These are phyloP conservation scores for Curvularia eragrostidis DNA, from an alignment of 2,329 filamentous ascomycete species.

Conservation along the genomic window DNA sequence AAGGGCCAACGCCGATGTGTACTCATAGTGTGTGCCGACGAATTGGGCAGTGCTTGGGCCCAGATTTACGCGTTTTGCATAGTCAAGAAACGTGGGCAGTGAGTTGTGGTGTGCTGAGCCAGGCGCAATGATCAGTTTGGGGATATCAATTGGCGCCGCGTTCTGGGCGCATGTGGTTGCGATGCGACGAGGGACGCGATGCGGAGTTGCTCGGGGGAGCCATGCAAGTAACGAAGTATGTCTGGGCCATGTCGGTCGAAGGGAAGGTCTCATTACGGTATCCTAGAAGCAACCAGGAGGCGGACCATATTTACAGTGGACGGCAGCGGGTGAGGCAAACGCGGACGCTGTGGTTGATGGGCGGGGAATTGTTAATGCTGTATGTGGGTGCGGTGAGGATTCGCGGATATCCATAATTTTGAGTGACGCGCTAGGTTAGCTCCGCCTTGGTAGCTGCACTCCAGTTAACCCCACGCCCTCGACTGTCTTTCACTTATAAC, in stretches of 20 bases:
- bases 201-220: slow-evolving; percentile 32
- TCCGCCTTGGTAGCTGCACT: slow-evolving; percentile 21
- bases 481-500: background rate
- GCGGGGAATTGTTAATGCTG: slow-evolving; percentile 6
- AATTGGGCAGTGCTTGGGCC: slow-evolving; percentile 66
- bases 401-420: slow-evolving; percentile 3
- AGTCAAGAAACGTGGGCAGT: slow-evolving; percentile 68
- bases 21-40: slow-evolving; percentile 79
- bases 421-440: slow-evolving; percentile 26
- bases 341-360: slow-evolving; percentile 1
- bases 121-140: slow-evolving; percentile 36
- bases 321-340: background rate
- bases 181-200: slow-evolving; percentile 36
- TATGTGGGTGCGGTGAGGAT: slow-evolving; percentile 3
- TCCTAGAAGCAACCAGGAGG: background rate
- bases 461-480: slow-evolving; percentile 11
- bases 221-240: slow-evolving; percentile 28
- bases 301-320: slow-evolving; percentile 34
- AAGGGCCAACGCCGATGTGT: slow-evolving; percentile 66
- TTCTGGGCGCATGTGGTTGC: slow-evolving; percentile 36
- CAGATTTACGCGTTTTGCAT: slow-evolving; percentile 65
- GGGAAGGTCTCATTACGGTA: slow-evolving; percentile 38
- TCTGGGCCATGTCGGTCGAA: slow-evolving; percentile 33
- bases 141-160: slow-evolving; percentile 34
- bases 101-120: slow-evolving; percentile 63